Conservation (phyloP, 78 protist genomes). For the Speleostelium caveatum region DNA sequence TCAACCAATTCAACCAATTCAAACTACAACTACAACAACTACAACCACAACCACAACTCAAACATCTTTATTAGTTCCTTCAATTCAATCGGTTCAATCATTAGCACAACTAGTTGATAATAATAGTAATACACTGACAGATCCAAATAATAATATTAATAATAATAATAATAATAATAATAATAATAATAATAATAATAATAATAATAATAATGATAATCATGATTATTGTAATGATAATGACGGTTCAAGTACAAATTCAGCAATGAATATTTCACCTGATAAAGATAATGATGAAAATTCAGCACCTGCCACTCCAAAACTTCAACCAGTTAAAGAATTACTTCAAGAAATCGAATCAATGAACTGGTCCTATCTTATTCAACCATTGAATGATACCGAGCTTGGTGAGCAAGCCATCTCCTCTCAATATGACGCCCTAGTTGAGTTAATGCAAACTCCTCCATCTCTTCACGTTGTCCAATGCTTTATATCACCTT, state of each 20-base stretch:
- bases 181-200: too few species aligned
- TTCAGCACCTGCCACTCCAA: not conserved
- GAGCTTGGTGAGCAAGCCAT: conserved; percentile 52
- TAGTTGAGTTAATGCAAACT: conserved; percentile 36
- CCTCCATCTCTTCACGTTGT: conserved; percentile 68
- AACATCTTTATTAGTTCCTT: too few species aligned
- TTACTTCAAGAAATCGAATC: conserved; percentile 44
- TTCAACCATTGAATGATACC: conserved; percentile 48
- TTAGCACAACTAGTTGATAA: too few species aligned
- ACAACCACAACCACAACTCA: not conserved
- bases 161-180: too few species aligned
- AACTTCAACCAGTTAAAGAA: too few species aligned
- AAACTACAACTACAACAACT: not conserved
- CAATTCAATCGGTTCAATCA: too few species aligned
- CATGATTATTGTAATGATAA: too few species aligned
- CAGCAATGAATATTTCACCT: not conserved
- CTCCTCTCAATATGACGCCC: conserved; percentile 21
- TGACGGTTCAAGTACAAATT: not conserved
- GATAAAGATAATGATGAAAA: not conserved
- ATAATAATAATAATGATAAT: too few species aligned
- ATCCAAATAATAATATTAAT: too few species aligned
- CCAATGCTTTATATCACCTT: conserved; percentile 56
- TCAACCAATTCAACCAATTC: not conserved
- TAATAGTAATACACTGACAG: too few species aligned
- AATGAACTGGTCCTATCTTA: conserved; percentile 35